Conservation (phyloP, 2,329 filamentous ascomycete genomes). For the Fusarium domesticum region DNA sequence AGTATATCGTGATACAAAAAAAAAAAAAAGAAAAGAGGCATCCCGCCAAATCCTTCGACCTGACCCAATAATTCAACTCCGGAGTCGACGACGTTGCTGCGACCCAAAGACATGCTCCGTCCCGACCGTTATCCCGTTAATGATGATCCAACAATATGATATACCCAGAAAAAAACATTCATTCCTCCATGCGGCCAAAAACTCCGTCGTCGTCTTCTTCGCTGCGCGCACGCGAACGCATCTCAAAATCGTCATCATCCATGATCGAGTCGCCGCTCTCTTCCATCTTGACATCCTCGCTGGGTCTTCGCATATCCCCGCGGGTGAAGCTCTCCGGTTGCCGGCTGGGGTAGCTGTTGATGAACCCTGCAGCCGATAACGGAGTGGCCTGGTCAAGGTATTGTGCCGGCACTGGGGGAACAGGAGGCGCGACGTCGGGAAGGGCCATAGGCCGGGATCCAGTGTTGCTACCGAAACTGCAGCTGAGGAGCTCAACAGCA, state of each 20-base stretch:
- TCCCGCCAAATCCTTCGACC: conserved; percentile 30
- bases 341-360: conserved; percentile 59
- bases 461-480: conserved; percentile 77
- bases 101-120: conserved; percentile 29
- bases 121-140: conserved; percentile 26
- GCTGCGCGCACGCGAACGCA: conserved; percentile 60
- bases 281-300: conserved; percentile 65
- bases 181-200: conserved; percentile 96
- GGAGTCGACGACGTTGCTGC: conserved; percentile 31
- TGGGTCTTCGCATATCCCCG: conserved; percentile 49
- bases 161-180: conserved; percentile 16
- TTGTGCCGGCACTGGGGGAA: conserved; percentile 79
- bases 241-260: conserved; percentile 66
- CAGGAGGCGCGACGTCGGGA: conserved; percentile 74
- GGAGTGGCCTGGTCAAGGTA: conserved; percentile 63
- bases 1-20: conserved; percentile 50
- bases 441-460: conserved; percentile 64
- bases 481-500: conserved; percentile 84
- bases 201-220: conserved; percentile 94
- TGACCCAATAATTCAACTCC: conserved; percentile 36
- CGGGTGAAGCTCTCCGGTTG: conserved; percentile 65
- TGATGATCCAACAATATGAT: conserved; percentile 27
- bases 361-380: conserved; percentile 59
- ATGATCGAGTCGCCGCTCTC: conserved; percentile 61
- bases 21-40: conserved; percentile 45